phyloP scores from a whole-genome alignment of 2,329 filamentous ascomycete genomes.

The Colletotrichum tropicicola region DNA sequence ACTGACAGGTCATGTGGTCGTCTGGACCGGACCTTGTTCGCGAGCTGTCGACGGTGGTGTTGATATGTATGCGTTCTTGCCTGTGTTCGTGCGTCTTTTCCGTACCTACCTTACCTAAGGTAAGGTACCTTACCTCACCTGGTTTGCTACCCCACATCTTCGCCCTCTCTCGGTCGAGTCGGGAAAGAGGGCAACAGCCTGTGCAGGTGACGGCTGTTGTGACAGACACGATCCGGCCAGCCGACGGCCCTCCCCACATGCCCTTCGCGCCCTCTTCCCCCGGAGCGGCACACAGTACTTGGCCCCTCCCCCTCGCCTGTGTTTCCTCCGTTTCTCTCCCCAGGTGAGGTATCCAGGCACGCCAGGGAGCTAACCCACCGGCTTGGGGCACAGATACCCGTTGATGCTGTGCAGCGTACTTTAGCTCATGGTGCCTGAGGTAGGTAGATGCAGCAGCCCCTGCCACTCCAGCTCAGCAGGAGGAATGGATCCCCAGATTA shows the following conservation, averaged over 20 bases:
- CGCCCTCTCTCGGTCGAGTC: background rate
- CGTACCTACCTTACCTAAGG: background rate
- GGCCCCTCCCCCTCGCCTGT: no score
- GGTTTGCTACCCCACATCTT: background rate
- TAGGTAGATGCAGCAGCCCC: background rate
- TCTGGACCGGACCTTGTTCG: background rate
- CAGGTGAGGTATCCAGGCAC: no score
- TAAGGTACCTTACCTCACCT: no score
- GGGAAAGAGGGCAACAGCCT: background rate
- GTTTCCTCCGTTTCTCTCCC: no score
- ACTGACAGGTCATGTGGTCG: conserved; percentile 9
- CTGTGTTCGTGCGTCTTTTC: background rate
- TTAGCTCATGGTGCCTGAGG: background rate
- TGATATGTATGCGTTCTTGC: no score
- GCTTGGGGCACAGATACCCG: background rate
- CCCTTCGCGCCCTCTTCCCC: background rate
- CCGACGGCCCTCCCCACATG: background rate
- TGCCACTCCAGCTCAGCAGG: background rate
- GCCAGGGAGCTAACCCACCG: background rate
- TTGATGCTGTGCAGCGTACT: background rate
- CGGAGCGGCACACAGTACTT: background rate
- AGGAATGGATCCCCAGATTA: no score
- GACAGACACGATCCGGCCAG: conserved; percentile 6
- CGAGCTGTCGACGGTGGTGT: background rate
- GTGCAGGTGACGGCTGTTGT: background rate